Evolutionary conservation across 108 stramenopile species (phyloP), one percentile per base, ranked within the genome.

Genomic region (Cyclotella baltica): DNA sequence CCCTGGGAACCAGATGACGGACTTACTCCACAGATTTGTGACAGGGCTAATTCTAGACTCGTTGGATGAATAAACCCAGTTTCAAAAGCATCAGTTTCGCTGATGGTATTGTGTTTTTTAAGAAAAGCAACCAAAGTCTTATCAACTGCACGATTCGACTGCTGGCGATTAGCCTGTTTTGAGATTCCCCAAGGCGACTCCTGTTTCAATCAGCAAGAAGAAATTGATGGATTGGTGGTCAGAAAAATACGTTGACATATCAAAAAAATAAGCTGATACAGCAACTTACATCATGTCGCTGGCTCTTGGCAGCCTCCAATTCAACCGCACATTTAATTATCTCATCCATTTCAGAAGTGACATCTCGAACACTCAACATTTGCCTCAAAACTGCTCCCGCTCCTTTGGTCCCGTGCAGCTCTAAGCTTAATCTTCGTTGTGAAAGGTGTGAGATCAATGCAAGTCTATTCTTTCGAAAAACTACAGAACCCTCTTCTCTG

Each of bases 321-420:
- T 96, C 96, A 4, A 96, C 88, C 25, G 96, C 93, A 38, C 87
- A 92, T 75, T 86, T 87, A 34, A 96, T 72, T n/a, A 94, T 83
- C 53, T 86, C 83, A 27, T 87, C 91, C 71, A 96, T 90, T 37
- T 91, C 86, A 2, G 70, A 76, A 22, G 69, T 51, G 59, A 92
- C 81, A 70, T 94, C 89, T 46, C 88, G 84, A 28, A 92, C 89
- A 68, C 90, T 91, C 52, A 96, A 67, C 90, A 96, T 93, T 50
- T 90, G 88, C 46, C 91, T 80, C 69, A 96, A 59, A 16, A 90
- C 77, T 28, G 88, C 86, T 35, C 94, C 94, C 10, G 87, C 89
- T 27, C 91, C 91, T 25, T 76, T 75, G 3, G 92, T 90, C 6
- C 89, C 90, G 25, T 89, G 72, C 3, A 56, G 31, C 66, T 89